phyloP scores from a whole-genome alignment of 73 alveolate species.

The Symbiodinium natans region DNA sequence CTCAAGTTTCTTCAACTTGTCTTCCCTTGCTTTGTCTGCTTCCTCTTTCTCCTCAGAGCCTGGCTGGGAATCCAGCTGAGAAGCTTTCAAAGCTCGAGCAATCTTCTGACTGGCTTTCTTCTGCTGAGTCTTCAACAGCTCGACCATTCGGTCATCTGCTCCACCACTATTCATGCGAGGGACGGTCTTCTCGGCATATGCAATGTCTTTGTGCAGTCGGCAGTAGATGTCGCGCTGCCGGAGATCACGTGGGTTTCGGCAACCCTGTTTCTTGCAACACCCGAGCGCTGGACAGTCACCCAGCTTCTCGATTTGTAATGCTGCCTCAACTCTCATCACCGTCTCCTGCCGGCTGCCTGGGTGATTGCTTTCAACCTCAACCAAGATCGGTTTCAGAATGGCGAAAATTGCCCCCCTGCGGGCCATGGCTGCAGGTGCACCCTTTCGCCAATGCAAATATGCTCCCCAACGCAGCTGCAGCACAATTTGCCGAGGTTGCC shows the following conservation, averaged over 20 bases:
- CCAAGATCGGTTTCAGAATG: constrained; percentile 39
- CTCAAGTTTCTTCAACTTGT: neutral
- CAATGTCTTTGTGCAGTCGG: neutral
- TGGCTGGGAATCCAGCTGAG: neutral
- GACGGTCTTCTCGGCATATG: constrained; percentile 1
- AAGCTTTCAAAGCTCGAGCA: neutral
- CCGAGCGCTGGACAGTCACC: constrained; percentile 83
- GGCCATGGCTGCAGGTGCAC: constrained; percentile 20
- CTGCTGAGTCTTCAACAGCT: neutral
- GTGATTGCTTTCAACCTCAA: constrained; percentile 9
- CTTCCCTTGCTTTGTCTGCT: neutral
- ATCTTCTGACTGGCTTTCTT: neutral
- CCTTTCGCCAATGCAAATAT: constrained; percentile 65
- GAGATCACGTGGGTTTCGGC: constrained; percentile 36
- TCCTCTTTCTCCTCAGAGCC: neutral
- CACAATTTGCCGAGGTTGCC: constrained; percentile 10
- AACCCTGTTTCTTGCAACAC: constrained; percentile 76
- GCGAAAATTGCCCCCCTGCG: constrained; percentile 58
- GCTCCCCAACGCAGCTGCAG: constrained; percentile 90
- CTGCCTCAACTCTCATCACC: constrained; percentile 11
- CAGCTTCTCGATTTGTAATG: constrained; percentile 30
- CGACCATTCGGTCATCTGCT: neutral
- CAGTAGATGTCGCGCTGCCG: neutral
- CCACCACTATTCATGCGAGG: neutral
- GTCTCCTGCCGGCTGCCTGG: constrained; percentile 9